Evolutionary conservation across 2,329 filamentous ascomycete species (phyloP).

Genomic region (Sordariomycetes sp.): DNA sequence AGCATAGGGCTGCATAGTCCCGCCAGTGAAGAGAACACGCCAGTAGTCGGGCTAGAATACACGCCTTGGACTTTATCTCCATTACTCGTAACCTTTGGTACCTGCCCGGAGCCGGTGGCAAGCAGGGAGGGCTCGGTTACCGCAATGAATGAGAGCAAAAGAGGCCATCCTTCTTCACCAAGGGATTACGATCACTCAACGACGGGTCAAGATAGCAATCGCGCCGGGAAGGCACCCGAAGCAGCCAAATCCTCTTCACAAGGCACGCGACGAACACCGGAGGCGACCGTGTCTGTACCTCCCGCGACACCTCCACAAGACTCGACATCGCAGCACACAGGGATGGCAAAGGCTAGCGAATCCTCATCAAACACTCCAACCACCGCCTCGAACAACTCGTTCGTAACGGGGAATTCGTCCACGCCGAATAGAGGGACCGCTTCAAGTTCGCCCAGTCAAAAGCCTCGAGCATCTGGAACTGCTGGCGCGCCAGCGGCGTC

Average conservation of each 20-base stretch:
- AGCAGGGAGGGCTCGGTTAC: too few relatives aligned
- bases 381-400: neutral
- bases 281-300: too few relatives aligned
- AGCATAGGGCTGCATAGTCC: neutral
- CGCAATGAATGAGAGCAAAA: too few relatives aligned
- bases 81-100: too few relatives aligned
- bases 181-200: neutral
- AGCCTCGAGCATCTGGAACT: constrained; percentile 18
- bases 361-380: too few relatives aligned
- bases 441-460: constrained; percentile 7
- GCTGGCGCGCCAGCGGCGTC: constrained; percentile 25
- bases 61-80: too few relatives aligned
- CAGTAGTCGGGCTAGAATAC: too few relatives aligned
- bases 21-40: neutral
- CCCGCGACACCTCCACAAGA: too few relatives aligned
- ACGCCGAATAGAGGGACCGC: too few relatives aligned
- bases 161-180: too few relatives aligned
- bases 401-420: neutral
- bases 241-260: neutral
- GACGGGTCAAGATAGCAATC: neutral
- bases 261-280: too few relatives aligned
- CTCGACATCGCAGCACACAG: neutral
- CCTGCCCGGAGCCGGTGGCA: too few relatives aligned
- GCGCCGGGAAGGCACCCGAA: neutral
- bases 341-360: neutral